Evolutionary conservation across 2,329 filamentous ascomycete genomes (phyloP).

Genomic region (Clarireedia monteithiana): DNA sequence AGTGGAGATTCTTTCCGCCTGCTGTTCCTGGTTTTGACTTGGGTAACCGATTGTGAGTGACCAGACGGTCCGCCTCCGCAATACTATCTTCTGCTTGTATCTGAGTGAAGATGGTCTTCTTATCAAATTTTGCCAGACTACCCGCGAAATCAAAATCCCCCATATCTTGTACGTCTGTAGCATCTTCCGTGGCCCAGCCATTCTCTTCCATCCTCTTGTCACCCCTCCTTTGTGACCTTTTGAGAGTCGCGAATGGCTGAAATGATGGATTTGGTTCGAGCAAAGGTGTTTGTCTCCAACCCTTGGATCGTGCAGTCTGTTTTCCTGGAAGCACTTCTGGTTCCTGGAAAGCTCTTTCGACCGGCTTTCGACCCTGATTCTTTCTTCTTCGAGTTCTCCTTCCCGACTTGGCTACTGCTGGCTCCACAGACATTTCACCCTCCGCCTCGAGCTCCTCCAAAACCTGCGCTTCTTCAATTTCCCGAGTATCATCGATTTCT

Average conservation of each 20-base stretch:
- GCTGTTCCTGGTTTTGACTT: slow-evolving; percentile 57
- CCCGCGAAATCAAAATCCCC: slow-evolving; percentile 91
- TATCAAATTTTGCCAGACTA: slow-evolving; percentile 90
- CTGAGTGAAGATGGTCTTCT: slow-evolving; percentile 82
- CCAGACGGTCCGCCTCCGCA: slow-evolving; percentile 84
- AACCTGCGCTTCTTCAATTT: slow-evolving; percentile 13
- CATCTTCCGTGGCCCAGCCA: slow-evolving; percentile 93
- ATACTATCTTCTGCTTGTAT: slow-evolving; percentile 83
- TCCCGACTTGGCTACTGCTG: slow-evolving; percentile 19
- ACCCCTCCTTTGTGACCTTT: slow-evolving; percentile 41
- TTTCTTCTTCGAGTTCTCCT: slow-evolving; percentile 38
- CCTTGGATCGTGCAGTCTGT: slow-evolving; percentile 46
- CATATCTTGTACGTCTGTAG: slow-evolving; percentile 87
- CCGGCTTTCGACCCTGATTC: slow-evolving; percentile 25
- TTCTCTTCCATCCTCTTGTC: slow-evolving; percentile 48
- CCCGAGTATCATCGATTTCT: slow-evolving; percentile 27
- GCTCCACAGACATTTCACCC: slow-evolving; percentile 14
- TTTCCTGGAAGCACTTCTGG: slow-evolving; percentile 37
- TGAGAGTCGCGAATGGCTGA: slow-evolving; percentile 54
- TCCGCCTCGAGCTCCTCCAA: slow-evolving; percentile 22
- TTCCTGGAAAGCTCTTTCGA: slow-evolving; percentile 29
- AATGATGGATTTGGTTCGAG: slow-evolving; percentile 55
- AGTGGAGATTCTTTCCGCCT: slow-evolving; percentile 83
- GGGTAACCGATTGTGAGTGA: slow-evolving; percentile 72
- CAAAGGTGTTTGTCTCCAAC: slow-evolving; percentile 61